Evolutionary conservation across 345 rosid species (phyloP).

Genomic region (Moricandia moricandioides): DNA sequence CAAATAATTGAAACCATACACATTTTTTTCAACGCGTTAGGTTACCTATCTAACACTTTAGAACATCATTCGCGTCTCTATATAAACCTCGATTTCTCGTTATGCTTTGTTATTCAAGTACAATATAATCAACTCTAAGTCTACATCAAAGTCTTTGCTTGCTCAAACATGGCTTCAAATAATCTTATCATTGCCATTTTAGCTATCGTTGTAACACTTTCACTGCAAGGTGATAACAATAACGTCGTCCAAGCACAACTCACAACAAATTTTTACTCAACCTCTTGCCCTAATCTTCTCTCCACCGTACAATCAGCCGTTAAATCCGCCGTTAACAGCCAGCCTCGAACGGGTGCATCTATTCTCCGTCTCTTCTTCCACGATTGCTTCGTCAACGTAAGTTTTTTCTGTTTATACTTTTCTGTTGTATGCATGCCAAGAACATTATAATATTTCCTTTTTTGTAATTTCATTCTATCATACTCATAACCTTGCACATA

Average conservation of each 20-base stretch:
- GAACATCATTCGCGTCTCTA: constrained; percentile 37
- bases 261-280: constrained; percentile 56
- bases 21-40: constrained; percentile 55
- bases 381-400: constrained; percentile 91
- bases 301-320: constrained; percentile 50
- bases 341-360: constrained; percentile 73
- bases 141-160: constrained; percentile 9
- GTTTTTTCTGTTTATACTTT: neutral
- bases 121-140: constrained; percentile 13
- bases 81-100: constrained; percentile 38
- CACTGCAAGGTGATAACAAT: constrained; percentile 31
- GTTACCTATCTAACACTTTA: constrained; percentile 46
- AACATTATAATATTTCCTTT: neutral
- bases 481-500: neutral
- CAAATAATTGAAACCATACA: constrained; percentile 10
- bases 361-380: constrained; percentile 86
- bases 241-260: constrained; percentile 60
- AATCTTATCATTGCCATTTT: constrained; percentile 24
- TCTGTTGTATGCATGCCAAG: neutral
- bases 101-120: constrained; percentile 11
- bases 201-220: constrained; percentile 34
- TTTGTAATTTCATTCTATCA: neutral
- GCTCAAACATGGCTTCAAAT: constrained; percentile 34
- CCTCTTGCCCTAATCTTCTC: constrained; percentile 61
- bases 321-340: constrained; percentile 48